Evolutionary conservation across 2,329 filamentous ascomycete genomes (phyloP), one percentile per base, ranked within the genome.

Genomic region (Stagonosporopsis vannaccii): DNA sequence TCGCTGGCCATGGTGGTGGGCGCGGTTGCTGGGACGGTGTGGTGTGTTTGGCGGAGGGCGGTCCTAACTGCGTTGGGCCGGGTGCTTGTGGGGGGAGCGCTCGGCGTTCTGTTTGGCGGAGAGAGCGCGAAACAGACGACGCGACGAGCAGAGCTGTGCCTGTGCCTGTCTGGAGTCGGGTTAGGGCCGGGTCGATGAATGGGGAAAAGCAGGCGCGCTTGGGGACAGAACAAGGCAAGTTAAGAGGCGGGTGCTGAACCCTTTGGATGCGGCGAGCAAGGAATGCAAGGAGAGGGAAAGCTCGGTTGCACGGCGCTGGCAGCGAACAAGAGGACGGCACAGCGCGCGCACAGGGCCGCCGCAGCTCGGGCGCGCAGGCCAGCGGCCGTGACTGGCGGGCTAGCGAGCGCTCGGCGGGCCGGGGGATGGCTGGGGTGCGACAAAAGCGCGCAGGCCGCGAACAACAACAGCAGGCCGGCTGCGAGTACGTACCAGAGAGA

Each of bases 1-100:
- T 80, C 77, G 56, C 71, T 76, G 68, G 78, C 75, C 77, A 79
- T 80, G 63, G 63, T 75, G 66, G 62, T 56, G 42, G 28, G 46
- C 45, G 60, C 52, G 52, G 61, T 67, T 69, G 71, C 66, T 65
- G 70, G 66, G 30, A 13, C 4, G 12, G 30, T 32, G 30, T 15
- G 62, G 68, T 60, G 68, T 70, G 69, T 71, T 76, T 73, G 68
- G 69, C 60, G 67, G 65, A 62, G 53, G 68, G 65, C 66, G 70
- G 72, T 61, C 71, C 69, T 75, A 75, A 75, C 75, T 76, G 71
- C 67, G 73, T 76, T 72, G 67, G 74, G 73, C 54, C 60, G 68
- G 50, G 56, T 60, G 58, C 65, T 59, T 70, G 69, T 70, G 70
- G 73, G 66, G 72, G 71, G 70, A 70, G 58, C 65, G 30, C 72